phyloP scores from a whole-genome alignment of 345 rosid species.

The Salix koriyanagi region DNA sequence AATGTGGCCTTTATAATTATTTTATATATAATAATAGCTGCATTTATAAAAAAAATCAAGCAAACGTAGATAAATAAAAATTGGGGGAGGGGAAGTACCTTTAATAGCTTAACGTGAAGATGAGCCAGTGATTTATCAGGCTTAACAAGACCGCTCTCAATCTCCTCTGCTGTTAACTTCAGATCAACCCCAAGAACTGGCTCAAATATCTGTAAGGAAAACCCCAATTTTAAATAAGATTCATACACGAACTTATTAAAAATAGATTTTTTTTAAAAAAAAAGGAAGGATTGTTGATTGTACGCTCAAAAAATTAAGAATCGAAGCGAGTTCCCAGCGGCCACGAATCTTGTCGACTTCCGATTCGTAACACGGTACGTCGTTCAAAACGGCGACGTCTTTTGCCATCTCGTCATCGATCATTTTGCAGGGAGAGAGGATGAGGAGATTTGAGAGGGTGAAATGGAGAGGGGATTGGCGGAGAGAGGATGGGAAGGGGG shows the following conservation, averaged over 20 bases:
- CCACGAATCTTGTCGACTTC: slow-evolving; percentile 55
- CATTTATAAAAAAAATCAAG: background rate
- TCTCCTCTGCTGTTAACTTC: slow-evolving; percentile 68
- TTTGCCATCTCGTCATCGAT: slow-evolving; percentile 11
- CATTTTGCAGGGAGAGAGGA: slow-evolving; percentile 24
- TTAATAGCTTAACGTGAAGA: slow-evolving; percentile 64
- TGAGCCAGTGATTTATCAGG: slow-evolving; percentile 46
- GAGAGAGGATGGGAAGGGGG: background rate
- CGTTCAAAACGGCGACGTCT: background rate
- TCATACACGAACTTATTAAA: background rate
- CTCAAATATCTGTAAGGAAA: slow-evolving; percentile 53
- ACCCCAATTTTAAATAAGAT: background rate
- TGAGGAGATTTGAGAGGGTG: background rate
- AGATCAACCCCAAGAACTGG: slow-evolving; percentile 49
- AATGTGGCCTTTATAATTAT: background rate
- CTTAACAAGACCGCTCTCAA: slow-evolving; percentile 60
- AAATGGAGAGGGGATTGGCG: background rate
- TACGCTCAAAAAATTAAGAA: slow-evolving; percentile 75
- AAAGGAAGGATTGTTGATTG: background rate
- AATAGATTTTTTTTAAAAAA: background rate
- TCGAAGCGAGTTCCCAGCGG: slow-evolving; percentile 91
- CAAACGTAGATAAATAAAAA: background rate
- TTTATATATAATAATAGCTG: background rate
- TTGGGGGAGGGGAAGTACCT: slow-evolving; percentile 36
- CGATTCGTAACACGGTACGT: slow-evolving; percentile 16